A percentile compares a stretch with the other conserved stretches of the same genome.
These are phyloP conservation scores for Cryptosporidium felis DNA, from an alignment of 169 alveolate genomes.

Conservation along the genomic window DNA sequence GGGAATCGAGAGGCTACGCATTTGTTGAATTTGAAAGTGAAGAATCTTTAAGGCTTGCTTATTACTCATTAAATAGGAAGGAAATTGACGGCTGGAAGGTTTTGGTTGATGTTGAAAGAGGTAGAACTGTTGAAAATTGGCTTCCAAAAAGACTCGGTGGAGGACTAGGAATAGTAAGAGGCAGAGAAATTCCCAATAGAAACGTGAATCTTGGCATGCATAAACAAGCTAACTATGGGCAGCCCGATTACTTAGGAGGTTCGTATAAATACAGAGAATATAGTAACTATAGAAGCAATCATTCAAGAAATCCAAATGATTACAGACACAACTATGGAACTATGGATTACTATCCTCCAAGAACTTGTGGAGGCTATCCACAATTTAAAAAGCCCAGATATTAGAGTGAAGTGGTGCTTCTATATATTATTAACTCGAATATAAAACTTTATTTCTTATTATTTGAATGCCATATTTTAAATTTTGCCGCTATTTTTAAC, in stretches of 20 bases:
- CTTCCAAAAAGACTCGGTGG: slow-evolving; percentile 87
- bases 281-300: not conserved
- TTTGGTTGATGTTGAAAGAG: slow-evolving; percentile 86
- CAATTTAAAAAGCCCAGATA: no score
- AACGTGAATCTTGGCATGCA: no score
- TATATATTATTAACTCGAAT: no score
- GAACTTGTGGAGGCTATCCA: slow-evolving; percentile 7
- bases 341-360: not conserved
- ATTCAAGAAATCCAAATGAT: not conserved
- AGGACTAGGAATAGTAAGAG: slow-evolving; percentile 81
- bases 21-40: slow-evolving; percentile 84
- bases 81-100: slow-evolving; percentile 84
- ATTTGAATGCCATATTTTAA: no score
- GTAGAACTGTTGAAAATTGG: slow-evolving; percentile 83
- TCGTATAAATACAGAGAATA: slow-evolving; percentile 13
- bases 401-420: no score
- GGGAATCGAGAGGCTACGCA: slow-evolving; percentile 87
- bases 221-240: no score
- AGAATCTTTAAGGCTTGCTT: slow-evolving; percentile 78
- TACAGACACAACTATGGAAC: not conserved
- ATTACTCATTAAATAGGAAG: slow-evolving; percentile 78
- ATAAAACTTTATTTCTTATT: no score
- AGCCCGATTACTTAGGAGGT: no score
- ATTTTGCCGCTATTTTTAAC: no score
- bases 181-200: slow-evolving; percentile 1